These are phyloP conservation scores for Annulohypoxylon maeteangense DNA, from an alignment of 495 filamentous ascomycete genomes.

Conservation along the genomic window DNA sequence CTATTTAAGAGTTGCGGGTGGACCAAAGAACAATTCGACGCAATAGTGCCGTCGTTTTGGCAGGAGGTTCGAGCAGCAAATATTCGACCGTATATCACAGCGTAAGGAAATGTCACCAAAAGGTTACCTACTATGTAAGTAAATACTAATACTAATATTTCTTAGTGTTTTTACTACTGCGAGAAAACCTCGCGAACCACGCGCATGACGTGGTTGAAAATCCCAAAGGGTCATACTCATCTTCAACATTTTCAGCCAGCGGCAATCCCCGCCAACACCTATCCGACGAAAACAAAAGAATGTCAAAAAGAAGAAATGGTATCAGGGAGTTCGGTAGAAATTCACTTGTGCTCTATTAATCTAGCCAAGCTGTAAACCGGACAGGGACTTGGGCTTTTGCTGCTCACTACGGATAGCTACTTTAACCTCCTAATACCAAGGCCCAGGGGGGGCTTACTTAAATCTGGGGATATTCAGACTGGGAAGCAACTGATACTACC, in stretches of 20 bases:
- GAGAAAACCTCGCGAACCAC: conserved; percentile 41
- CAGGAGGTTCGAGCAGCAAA: conserved; percentile 24
- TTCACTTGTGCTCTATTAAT: background rate
- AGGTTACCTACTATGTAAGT: background rate
- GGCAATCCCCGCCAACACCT: background rate
- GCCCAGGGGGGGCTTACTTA: background rate
- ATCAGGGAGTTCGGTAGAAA: background rate
- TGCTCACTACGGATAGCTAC: conserved; percentile 8
- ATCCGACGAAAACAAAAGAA: background rate
- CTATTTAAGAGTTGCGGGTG: conserved; percentile 45
- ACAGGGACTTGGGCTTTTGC: background rate
- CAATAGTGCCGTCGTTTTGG: conserved; percentile 36
- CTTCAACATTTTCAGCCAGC: background rate
- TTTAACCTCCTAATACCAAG: background rate
- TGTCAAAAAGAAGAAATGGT: background rate
- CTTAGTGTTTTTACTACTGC: conserved; percentile 45
- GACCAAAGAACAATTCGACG: conserved; percentile 41
- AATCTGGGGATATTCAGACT: background rate
- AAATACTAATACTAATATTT: background rate
- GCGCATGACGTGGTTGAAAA: conserved; percentile 3
- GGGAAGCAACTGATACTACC: background rate
- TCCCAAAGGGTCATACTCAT: background rate
- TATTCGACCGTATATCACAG: conserved; percentile 40
- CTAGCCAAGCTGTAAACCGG: background rate
- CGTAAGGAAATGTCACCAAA: conserved; percentile 29